A percentile compares a stretch with the other conserved stretches of the same genome.
phyloP scores from a whole-genome alignment of 2,329 filamentous ascomycete genomes.

The Trichoderma oligosporum region DNA sequence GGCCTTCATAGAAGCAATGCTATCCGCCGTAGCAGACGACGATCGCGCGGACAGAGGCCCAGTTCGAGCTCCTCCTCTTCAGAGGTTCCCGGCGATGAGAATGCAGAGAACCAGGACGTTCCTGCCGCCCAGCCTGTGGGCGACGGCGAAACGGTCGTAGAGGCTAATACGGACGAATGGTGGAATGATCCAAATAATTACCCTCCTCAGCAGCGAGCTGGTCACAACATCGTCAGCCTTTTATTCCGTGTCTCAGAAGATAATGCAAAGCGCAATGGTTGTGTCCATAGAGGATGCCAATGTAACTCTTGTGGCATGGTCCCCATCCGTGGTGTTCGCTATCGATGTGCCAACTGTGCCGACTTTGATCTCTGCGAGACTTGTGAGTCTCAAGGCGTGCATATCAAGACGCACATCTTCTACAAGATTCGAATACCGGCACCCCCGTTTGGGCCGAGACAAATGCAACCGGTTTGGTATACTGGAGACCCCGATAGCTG shows the following conservation, averaged over 20 bases:
- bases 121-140: slow-evolving; percentile 30
- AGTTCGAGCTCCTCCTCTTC: slow-evolving; percentile 43
- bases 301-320: slow-evolving; percentile 86
- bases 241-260: slow-evolving; percentile 93
- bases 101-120: slow-evolving; percentile 26
- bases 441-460: slow-evolving; percentile 74
- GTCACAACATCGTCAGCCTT: slow-evolving; percentile 78
- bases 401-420: slow-evolving; percentile 90
- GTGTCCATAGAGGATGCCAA: slow-evolving; percentile 85
- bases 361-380: slow-evolving; percentile 95
- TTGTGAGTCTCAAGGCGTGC: slow-evolving; percentile 75
- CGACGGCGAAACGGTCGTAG: slow-evolving; percentile 39
- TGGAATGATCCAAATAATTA: slow-evolving; percentile 44
- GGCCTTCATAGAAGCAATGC: slow-evolving; percentile 64
- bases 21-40: slow-evolving; percentile 50
- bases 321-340: slow-evolving; percentile 87
- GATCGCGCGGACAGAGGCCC: slow-evolving; percentile 34
- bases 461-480: slow-evolving; percentile 81
- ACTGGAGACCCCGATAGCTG: slow-evolving; percentile 77
- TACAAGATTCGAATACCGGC: slow-evolving; percentile 92
- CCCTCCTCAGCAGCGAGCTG: slow-evolving; percentile 48
- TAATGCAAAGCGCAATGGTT: slow-evolving; percentile 80
- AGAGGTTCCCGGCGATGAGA: slow-evolving; percentile 40
- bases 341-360: slow-evolving; percentile 90
- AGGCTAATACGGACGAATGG: slow-evolving; percentile 48